These are phyloP conservation scores for Claviceps sp. DNA, from an alignment of 2,329 filamentous ascomycete species.

Conservation along the genomic window DNA sequence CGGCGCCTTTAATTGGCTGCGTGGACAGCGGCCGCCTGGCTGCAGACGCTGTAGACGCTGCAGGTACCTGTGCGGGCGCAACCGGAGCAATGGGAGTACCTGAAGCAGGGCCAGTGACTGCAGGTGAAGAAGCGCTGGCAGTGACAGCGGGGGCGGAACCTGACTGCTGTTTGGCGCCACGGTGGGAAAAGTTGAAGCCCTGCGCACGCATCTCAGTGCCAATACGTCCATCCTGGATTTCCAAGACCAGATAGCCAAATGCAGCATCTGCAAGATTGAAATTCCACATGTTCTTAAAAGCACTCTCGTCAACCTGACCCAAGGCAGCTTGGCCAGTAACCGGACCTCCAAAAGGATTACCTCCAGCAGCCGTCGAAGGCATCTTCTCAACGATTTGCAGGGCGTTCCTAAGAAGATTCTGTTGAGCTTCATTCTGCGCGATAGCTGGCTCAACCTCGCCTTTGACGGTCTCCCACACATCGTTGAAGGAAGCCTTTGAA, in stretches of 20 bases:
- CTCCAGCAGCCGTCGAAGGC: conserved; percentile 86
- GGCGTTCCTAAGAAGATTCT: conserved; percentile 81
- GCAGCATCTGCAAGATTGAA: conserved; percentile 97
- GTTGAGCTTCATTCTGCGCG: conserved; percentile 82
- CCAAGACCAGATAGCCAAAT: conserved; percentile 88
- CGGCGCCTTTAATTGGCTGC: conserved; percentile 29
- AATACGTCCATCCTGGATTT: conserved; percentile 90
- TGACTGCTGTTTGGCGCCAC: conserved; percentile 64
- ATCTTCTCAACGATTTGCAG: conserved; percentile 95
- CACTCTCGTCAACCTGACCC: conserved; percentile 92
- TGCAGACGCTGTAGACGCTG: conserved; percentile 19
- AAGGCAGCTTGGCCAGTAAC: conserved; percentile 56
- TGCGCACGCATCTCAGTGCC: conserved; percentile 98
- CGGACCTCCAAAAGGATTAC: conserved; percentile 90
- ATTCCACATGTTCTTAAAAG: conserved; percentile 99
- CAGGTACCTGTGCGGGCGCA: conserved; percentile 20
- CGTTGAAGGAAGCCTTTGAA: conserved; percentile 96
- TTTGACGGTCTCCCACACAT: conserved; percentile 98
- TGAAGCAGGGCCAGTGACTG: conserved; percentile 10
- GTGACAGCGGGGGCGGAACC: conserved; percentile 23
- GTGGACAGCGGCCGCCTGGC: conserved; percentile 24
- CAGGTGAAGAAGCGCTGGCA: conserved; percentile 16
- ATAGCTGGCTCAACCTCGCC: conserved; percentile 91
- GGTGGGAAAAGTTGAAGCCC: conserved; percentile 97
- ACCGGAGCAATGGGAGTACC: conserved; percentile 23